Base-by-base conservation (phyloP, 495 filamentous ascomycete species). In the Talaromyces liani region DNA sequence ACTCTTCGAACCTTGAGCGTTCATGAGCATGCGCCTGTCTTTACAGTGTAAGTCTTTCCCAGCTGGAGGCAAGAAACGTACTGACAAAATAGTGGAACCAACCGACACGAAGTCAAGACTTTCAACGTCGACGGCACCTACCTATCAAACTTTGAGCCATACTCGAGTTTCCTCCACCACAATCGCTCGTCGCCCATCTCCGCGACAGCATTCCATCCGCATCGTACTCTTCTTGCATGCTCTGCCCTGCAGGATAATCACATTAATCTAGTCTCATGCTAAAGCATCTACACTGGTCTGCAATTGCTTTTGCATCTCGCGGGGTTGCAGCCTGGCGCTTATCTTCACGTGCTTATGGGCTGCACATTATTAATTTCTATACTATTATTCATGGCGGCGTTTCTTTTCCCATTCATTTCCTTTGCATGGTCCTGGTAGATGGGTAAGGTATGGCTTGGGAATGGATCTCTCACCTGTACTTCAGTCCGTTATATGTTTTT, bases 21-120 rank as follows among this genome's bases (percentile, higher is more conserved):
- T 25, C 94, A 99, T 75, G 94, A 99, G 73, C 95, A 98, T 76
- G 86, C 96, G 54, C 94, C 94, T 31, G 93, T 99, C 6, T 96
- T 98, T 80, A 91, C 91, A 69, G 87, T 93, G 92, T 96, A 90
- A 77, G 90, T 86, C 18, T 49, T 12, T 22, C 1, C 36, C 1
- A 41, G 14, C 0, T 4, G 29, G 1, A 8, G 5, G 4, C 45
- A 9, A 18, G n/a, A 49, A 47, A 39, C 8, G n/a, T 47, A 39
- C n/a, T 61, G 61, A 57, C 47, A 25, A 25, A 33, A 36, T 55
- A 96, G 92, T 64, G 95, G 93, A 65, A 92, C 92, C 12, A 91
- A 91, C 61, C 85, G 87, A 54, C 93, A 97, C 72, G 85, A 85
- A 41, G 89, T 98, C 67, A 94, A 94, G 72, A 83, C 95, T 53